Evolutionary conservation across 2,329 filamentous ascomycete species (phyloP), one percentile per base, ranked within the genome.

Genomic region (Taxawa tesnikishii): DNA sequence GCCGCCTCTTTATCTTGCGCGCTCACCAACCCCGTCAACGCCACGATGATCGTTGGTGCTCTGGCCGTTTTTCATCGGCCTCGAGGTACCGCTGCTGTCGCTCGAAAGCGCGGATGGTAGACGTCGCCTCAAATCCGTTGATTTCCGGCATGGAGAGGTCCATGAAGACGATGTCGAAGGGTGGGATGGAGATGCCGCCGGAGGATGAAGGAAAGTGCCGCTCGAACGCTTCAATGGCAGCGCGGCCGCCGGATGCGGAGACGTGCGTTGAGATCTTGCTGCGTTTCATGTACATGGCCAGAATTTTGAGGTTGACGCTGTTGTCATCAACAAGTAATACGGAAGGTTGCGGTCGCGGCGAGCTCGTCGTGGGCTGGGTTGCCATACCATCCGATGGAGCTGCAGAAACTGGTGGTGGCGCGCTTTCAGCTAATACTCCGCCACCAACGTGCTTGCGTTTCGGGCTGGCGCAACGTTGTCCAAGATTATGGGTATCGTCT

Each of bases 51-150:
- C 10, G 32, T 19, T 8, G 45, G 42, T 8, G 31, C 14, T 24
- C 13, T 24, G 21, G n/a, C 8, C 21, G 21, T n/a, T 24, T 24
- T 24, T 24, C 21, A 8, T 8, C 21, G n/a, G 21, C 8, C n/a
- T 24, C 8, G 21, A 24, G n/a, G 27, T 8, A 7, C 6, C 5
- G 8, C 6, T 29, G 14, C 12, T 18, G 10, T 14, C 41, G 38
- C 28, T 56, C 53, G 27, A 49, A 49, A 1, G 32, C 37, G 11
- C 51, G 40, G 7, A 55, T 56, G 7, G 41, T 34, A 5, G 46
- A 43, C 5, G 49, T 46, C 1, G 53, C 50, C 36, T 54, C 52
- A 32, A 53, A 54, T 1, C 39, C 39, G 9, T 42, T 33, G 34
- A 42, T 40, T 3, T 35, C 23, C 15, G 39, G 33, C 33, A 36